These are phyloP conservation scores for Trichoderma sp. DNA, from an alignment of 2,329 filamentous ascomycete species.

Conservation along the genomic window DNA sequence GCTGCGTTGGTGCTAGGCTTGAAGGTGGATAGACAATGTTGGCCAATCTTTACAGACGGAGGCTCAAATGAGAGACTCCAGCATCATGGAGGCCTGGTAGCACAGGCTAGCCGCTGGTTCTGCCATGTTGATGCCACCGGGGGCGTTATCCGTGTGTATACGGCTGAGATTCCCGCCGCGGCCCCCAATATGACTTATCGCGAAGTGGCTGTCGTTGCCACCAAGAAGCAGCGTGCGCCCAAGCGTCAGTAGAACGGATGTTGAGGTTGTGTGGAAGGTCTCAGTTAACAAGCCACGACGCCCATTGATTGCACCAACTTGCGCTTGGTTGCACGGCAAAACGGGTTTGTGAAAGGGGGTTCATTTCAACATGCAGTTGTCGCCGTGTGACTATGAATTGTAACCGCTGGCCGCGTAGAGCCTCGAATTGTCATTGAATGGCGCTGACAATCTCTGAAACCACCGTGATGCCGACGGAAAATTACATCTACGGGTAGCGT, in stretches of 20 bases:
- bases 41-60: not conserved
- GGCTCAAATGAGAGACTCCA: not conserved
- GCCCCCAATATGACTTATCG: constrained; percentile 16
- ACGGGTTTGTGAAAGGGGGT: not conserved
- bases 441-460: not conserved
- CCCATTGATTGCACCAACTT: not conserved
- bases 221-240: not conserved
- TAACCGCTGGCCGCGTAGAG: not conserved
- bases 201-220: not conserved
- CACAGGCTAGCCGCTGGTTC: not conserved
- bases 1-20: not conserved
- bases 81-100: not conserved
- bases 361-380: not conserved
- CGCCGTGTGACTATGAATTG: not conserved
- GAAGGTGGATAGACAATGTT: not conserved
- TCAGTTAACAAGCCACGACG: not conserved
- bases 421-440: not conserved
- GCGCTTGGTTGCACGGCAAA: not conserved
- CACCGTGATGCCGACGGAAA: not conserved
- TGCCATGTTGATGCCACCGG: not conserved
- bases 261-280: not conserved
- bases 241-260: not conserved
- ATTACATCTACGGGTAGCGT: not conserved
- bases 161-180: not conserved
- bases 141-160: not conserved